Base-by-base conservation (phyloP, 345 rosid genomes). In the Pelargonium nanum region DNA sequence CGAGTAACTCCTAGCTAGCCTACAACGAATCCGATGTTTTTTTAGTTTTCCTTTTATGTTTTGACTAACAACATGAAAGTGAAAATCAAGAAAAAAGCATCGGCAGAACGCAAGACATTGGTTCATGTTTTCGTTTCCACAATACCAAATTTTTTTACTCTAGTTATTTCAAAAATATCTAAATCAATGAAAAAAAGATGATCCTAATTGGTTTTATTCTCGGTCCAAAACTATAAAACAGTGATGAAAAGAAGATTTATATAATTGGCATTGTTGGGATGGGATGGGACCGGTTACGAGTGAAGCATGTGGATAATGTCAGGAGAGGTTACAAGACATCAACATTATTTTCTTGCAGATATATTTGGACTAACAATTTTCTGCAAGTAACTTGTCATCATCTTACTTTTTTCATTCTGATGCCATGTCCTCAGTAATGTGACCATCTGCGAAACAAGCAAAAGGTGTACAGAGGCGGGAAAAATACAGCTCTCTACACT, bases 271-370 rank as follows among this genome's bases (percentile, higher is more conserved):
- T 57, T 34, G 48, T 51, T 61, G 68, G 66, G 62, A 56, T 62
- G 53, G 20, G 48, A 26, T 61, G 68, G 66, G 62, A 56, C 68
- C 58, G 20, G 64, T n/a, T 32, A n/a, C 65, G 23, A 24, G 59
- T 53, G 64, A 54, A 25, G 53, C 70, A 66, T 59, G 70, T 67
- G 70, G 44, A 52, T 44, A 24, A 53, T 53, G 70, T 67, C 70
- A 67, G 70, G 58, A 34, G 32, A 44, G 58, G 22, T 23, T 55
- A n/a, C 58, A 55, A 22, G 58, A 25, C 24, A 55, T 55, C 58
- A 7, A 22, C 13, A 55, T 17, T 20, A 21, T 55, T 23, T 55
- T 55, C 58, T 22, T 55, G 26, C 26, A 55, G 58, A 22, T 55
- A 16, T 23, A 6, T 55, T 55, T 22, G 19, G 25, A 22, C 7